Base-by-base conservation (phyloP, 2,329 filamentous ascomycete genomes). In the Claviceps purpurea region DNA sequence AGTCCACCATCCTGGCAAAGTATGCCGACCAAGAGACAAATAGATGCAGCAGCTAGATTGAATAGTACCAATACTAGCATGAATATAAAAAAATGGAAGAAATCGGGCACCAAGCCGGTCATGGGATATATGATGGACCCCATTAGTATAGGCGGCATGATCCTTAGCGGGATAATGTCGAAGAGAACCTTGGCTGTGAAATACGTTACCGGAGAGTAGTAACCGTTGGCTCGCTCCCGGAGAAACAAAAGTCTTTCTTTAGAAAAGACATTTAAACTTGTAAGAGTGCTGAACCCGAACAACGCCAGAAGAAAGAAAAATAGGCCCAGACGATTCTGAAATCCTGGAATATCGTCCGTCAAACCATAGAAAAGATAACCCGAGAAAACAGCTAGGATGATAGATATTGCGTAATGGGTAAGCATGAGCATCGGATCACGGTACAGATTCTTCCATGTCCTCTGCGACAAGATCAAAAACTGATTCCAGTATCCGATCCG, bases 361-460 rank as follows among this genome's bases (percentile, higher is more conserved):
- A 98, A 75, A 2, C 91, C 93, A 61, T 97, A 98, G 73, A 97
- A 98, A 13, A 98, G 77, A 68, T 87, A 97, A 3, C 93, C 93
- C 2, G 91, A 90, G 53, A 98, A 85, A 5, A 97, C 91, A 1
- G 90, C 93, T 5, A 98, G 78, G 0, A 97, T 72, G 55, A 98
- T 97, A 7, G 93, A 89, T 59, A 96, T 97, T 40, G 93, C 93
- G 64, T 97, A 98, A 69, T 98, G 93, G 0, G 90, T 96, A 53
- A 98, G 78, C 93, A 98, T 98, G 54, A 98, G 74, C 79, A 97
- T 90, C 1, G 93, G 93, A 66, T 98, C 96, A 53, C 93, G 84
- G 72, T 98, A 97, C 6, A 98, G 76, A 64, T 98, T 98, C 64
- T 87, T 89, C 91, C 91, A 98, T 0, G 93, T 98, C 46, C 93